A percentile compares a stretch with the other conserved stretches of the same genome.
These are phyloP conservation scores for Wickerhamiella siamensis DNA, from an alignment of 805 yeast species.

Conservation along the genomic window DNA sequence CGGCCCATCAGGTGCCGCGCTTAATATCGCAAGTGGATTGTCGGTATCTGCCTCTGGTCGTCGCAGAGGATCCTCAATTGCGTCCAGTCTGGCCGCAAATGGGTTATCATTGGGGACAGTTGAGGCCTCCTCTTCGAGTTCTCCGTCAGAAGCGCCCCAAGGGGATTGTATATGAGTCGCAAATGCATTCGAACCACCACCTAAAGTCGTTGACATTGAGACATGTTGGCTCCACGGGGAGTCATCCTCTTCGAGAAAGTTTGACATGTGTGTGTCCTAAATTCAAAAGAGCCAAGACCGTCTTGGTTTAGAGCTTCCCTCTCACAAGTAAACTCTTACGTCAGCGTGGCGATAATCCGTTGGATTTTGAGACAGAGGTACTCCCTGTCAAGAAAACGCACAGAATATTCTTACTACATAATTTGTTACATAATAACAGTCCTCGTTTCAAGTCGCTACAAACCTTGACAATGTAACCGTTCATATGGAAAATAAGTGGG, in stretches of 20 bases:
- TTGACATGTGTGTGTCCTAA: no score
- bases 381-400: no score
- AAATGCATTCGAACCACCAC: background rate
- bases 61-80: background rate
- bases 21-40: background rate
- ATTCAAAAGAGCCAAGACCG: no score
- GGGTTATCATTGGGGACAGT: background rate
- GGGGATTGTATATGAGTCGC: background rate
- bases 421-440: no score
- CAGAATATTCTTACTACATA: no score
- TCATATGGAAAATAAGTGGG: no score
- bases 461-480: no score
- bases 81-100: background rate
- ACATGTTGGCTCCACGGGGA: conserved; percentile 1
- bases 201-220: background rate
- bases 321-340: no score
- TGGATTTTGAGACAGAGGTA: no score
- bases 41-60: background rate
- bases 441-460: no score
- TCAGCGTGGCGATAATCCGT: no score
- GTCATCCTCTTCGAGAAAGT: conserved; percentile 1
- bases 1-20: background rate
- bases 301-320: no score
- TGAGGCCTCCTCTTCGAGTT: background rate
- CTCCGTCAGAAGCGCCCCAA: background rate